Conservation (phyloP, 2,329 filamentous ascomycete genomes). For the Shiraia sp. region DNA sequence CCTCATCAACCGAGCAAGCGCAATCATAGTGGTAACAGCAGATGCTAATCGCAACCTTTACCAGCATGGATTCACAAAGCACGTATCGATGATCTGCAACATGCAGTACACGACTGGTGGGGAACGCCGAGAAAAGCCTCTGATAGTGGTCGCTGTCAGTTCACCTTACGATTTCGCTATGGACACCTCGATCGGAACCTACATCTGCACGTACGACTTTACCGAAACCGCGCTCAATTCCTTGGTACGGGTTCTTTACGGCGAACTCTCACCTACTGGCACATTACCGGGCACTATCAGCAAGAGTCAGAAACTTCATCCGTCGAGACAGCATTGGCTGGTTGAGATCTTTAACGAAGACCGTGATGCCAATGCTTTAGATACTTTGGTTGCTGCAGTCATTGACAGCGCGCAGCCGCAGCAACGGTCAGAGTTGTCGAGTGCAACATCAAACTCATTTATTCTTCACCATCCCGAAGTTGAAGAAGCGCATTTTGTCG, state of each 20-base stretch:
- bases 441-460: conserved; percentile 74
- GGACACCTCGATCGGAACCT: conserved; percentile 87
- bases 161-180: conserved; percentile 97
- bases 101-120: conserved; percentile 72
- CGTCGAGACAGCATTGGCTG: conserved; percentile 93
- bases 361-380: conserved; percentile 72
- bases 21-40: conserved; percentile 87
- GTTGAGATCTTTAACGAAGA: conserved; percentile 85
- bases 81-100: conserved; percentile 93
- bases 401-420: conserved; percentile 68
- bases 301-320: conserved; percentile 83
- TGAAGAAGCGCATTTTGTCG: conserved; percentile 85
- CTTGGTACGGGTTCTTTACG: conserved; percentile 80
- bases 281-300: conserved; percentile 72
- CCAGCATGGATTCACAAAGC: conserved; percentile 92
- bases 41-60: conserved; percentile 94
- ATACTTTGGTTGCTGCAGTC: conserved; percentile 73
- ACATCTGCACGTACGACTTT: conserved; percentile 95
- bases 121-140: conserved; percentile 75
- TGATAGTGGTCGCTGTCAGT: conserved; percentile 90
- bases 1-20: conserved; percentile 83
- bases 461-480: conserved; percentile 71
- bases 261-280: conserved; percentile 65
- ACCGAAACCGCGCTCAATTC: conserved; percentile 89
- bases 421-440: conserved; percentile 69